Conservation (phyloP, 352 stramenopile genomes). For the Phytophthora fragariae region DNA sequence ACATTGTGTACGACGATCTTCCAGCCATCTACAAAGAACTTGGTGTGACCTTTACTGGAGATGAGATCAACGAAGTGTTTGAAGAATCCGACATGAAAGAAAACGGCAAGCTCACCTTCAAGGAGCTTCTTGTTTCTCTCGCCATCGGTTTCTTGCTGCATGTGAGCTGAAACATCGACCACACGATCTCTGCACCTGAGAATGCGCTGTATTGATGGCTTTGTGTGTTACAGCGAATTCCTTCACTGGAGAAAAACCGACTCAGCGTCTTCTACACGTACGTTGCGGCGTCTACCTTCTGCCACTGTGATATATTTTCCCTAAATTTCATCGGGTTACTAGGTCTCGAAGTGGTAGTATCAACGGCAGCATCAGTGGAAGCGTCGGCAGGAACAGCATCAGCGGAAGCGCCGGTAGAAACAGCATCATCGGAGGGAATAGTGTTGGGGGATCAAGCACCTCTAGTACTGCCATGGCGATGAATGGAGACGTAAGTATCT, state of each 20-base stretch:
- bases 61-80: conserved; percentile 70
- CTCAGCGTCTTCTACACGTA: conserved; percentile 74
- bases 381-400: not conserved
- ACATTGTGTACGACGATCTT: conserved; percentile 71
- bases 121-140: conserved; percentile 84
- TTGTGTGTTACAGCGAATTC: conserved; percentile 46
- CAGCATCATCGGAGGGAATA: not conserved
- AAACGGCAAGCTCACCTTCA: conserved; percentile 75
- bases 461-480: not conserved
- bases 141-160: conserved; percentile 81
- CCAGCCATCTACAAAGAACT: conserved; percentile 66
- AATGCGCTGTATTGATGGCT: not conserved
- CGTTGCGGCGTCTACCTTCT: too few species aligned
- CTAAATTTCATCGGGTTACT: not conserved
- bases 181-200: not conserved
- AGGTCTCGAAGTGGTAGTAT: conserved; percentile 12
- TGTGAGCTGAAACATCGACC: conserved; percentile 35
- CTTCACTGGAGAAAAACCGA: conserved; percentile 58
- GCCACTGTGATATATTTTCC: not conserved
- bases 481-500: conserved; percentile 6
- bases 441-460: not conserved
- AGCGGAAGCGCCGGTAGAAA: not conserved
- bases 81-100: conserved; percentile 80
- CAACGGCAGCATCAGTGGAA: not conserved
- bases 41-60: conserved; percentile 64